phyloP scores from a whole-genome alignment of 257 asterid species.

The Salvia miltiorrhiza region DNA sequence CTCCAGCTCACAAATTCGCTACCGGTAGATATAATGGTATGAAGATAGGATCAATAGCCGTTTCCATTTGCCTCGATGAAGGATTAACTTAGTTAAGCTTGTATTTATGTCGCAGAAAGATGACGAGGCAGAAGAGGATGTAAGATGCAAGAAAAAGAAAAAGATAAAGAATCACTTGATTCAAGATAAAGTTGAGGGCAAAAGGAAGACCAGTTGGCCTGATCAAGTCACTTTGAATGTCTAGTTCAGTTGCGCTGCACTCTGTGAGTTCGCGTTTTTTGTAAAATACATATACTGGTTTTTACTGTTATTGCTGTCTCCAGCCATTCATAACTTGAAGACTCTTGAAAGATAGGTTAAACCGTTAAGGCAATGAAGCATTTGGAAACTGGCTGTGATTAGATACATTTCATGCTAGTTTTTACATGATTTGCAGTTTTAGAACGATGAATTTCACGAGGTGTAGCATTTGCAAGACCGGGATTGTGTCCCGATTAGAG shows the following conservation, averaged over 20 bases:
- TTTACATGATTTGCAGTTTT: not conserved
- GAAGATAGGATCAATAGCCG: not conserved
- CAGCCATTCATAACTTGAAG: not conserved
- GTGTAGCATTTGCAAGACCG: not conserved
- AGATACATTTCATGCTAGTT: not conserved
- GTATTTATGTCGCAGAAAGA: constrained; percentile 22
- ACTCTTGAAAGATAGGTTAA: not conserved
- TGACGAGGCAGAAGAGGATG: constrained; percentile 10
- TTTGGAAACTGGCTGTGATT: not conserved
- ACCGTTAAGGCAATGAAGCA: not conserved
- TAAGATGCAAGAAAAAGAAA: not conserved
- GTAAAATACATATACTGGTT: not conserved
- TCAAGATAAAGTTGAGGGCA: constrained; percentile 18
- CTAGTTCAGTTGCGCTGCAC: constrained; percentile 15
- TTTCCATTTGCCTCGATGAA: not conserved
- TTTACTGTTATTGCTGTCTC: not conserved
- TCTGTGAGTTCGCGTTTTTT: not conserved
- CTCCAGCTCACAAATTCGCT: not conserved
- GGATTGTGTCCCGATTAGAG: no score
- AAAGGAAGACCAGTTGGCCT: constrained; percentile 33
- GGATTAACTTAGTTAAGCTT: not conserved
- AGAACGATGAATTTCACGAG: not conserved
- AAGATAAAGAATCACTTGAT: constrained; percentile 14
- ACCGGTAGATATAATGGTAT: constrained; percentile 15
- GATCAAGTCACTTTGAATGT: constrained; percentile 32